These are phyloP conservation scores for Trametes polyzona DNA, from an alignment of 1,284 basidiomycete genomes.

Conservation along the genomic window DNA sequence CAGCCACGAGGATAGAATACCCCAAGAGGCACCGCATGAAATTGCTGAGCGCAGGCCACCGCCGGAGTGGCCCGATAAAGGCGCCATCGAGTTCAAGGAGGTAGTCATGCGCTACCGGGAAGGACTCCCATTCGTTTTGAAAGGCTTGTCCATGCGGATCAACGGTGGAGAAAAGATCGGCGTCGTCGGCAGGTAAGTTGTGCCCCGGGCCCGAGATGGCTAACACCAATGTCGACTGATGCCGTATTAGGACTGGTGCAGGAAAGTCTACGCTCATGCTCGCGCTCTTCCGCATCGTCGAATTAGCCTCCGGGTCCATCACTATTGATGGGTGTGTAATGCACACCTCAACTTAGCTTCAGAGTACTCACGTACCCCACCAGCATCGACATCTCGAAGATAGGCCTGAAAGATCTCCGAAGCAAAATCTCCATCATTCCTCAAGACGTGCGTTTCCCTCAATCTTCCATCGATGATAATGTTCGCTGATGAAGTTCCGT, in stretches of 20 bases:
- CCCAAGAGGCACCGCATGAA: conserved; percentile 70
- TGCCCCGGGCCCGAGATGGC: neutral
- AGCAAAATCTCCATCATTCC: conserved; percentile 84
- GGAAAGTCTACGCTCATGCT: conserved; percentile 72
- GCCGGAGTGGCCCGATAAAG: conserved; percentile 52
- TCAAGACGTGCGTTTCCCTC: conserved; percentile 61
- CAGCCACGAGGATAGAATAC: conserved; percentile 53
- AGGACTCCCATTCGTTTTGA: conserved; percentile 60
- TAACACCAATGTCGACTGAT: too few species aligned
- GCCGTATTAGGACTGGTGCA: conserved; percentile 74
- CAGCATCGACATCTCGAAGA: conserved; percentile 65
- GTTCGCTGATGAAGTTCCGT: too few species aligned
- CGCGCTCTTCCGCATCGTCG: conserved; percentile 51
- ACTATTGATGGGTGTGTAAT: conserved; percentile 58
- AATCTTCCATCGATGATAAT: neutral
- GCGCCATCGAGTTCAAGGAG: conserved; percentile 56
- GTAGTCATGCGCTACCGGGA: conserved; percentile 62
- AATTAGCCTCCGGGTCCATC: conserved; percentile 68
- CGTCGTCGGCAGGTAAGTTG: conserved; percentile 57
- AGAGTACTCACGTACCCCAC: too few species aligned
- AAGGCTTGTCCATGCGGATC: conserved; percentile 58
- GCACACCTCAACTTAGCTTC: too few species aligned
- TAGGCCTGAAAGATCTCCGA: conserved; percentile 70
- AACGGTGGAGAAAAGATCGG: conserved; percentile 82
- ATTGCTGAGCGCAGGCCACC: conserved; percentile 56